Evolutionary conservation across 2,329 filamentous ascomycete genomes (phyloP), one percentile per base, ranked within the genome.

Genomic region (Hypoxylon sp.): DNA sequence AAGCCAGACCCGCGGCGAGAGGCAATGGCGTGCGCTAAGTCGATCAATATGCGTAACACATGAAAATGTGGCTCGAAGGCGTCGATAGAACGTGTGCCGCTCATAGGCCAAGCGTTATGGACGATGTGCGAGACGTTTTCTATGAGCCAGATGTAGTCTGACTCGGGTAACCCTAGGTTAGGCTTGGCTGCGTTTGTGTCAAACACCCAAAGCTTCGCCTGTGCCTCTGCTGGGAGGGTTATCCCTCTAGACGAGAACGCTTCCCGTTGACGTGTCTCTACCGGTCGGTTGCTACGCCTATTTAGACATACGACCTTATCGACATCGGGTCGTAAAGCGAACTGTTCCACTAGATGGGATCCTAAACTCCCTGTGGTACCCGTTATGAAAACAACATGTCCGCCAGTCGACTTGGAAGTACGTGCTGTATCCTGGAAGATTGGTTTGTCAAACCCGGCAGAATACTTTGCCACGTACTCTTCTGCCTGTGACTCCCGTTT

Each of bases 31-130:
- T n/a, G 19, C 0, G 83, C 82, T 1, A 88, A 74, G 49, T 84
- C 75, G 9, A 87, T 63, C 5, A 88, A 73, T 64, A 83, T 83
- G 0, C 79, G 76, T 78, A 88, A 79, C 3, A 78, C 75, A 2
- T 78, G 67, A 56, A 86, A 78, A 67, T 85, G 83, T 0, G 78
- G 50, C 61, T 82, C 80, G 63, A 82, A 84, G 0, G 68, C 77
- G 0, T 58, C 48, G 0, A 85, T 1, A 0, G 79, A 71, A 0
- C 82, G 75, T 49, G 75, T 83, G 9, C 71, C 73, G 56, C 76
- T 82, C 83, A 86, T 86, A 0, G 80, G 81, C 83, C 84, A 87
- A 0, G 84, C 85, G 52, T 83, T 85, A 73, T 86, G 84, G 14
- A 85, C 60, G 41, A 88, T 80, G 60, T 85, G 82, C 0, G 85